phyloP scores from a whole-genome alignment of 108 stramenopile species.

The Cyclotella atomus region DNA sequence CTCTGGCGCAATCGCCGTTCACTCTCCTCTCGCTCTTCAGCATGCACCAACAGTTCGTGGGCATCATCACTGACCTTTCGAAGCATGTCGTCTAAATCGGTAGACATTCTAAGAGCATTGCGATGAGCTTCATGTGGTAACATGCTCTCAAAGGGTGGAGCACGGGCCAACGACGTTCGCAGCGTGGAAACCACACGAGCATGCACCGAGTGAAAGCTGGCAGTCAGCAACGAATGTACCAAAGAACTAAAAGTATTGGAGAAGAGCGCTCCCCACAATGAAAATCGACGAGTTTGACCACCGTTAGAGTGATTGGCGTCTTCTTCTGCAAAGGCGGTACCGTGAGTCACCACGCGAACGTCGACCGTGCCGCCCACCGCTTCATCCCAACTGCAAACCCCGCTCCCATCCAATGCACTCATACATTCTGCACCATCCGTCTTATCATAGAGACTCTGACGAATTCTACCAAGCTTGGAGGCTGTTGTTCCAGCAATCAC shows the following conservation, averaged over 20 bases:
- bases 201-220: constrained; percentile 87
- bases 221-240: constrained; percentile 83
- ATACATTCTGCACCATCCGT: constrained; percentile 83
- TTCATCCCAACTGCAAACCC: constrained; percentile 80
- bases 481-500: constrained; percentile 89
- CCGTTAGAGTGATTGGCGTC: constrained; percentile 8
- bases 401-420: constrained; percentile 49
- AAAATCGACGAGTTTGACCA: constrained; percentile 60
- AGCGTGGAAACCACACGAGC: constrained; percentile 74
- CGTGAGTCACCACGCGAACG: constrained; percentile 62
- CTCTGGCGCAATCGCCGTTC: constrained; percentile 81
- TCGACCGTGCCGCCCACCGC: constrained; percentile 81
- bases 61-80: constrained; percentile 86
- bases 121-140: constrained; percentile 89
- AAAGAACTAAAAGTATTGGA: constrained; percentile 85
- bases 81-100: constrained; percentile 73
- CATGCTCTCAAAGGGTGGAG: constrained; percentile 74
- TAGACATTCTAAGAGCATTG: constrained; percentile 81
- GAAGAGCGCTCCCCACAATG: constrained; percentile 86
- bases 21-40: constrained; percentile 89
- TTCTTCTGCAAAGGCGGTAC: constrained; percentile 26
- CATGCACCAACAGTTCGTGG: constrained; percentile 87
- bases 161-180: constrained; percentile 75
- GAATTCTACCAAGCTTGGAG: constrained; percentile 81
- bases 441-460: constrained; percentile 87